Conservation (phyloP, 2,329 filamentous ascomycete genomes). For the Botrytis squamosa region DNA sequence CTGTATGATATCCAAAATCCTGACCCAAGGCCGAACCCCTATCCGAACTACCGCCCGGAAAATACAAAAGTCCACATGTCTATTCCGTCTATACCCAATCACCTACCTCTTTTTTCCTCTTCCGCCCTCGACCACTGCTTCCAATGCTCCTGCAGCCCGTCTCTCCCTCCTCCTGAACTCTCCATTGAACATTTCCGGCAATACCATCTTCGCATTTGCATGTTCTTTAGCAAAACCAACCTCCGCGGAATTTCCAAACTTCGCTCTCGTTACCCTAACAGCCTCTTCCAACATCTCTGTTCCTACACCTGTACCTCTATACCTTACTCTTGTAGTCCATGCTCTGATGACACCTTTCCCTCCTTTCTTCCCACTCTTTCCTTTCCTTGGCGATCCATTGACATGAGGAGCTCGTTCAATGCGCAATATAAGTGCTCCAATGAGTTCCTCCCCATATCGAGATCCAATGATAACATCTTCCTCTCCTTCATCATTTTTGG, state of each 20-base stretch:
- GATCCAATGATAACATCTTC: conserved; percentile 64
- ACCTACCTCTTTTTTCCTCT: conserved; percentile 32
- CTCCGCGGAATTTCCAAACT: conserved; percentile 64
- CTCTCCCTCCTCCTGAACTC: conserved; percentile 59
- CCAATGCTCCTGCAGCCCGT: conserved; percentile 54
- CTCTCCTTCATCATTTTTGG: conserved; percentile 38
- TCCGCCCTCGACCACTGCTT: conserved; percentile 47
- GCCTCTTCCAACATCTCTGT: conserved; percentile 72
- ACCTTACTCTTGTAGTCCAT: conserved; percentile 73
- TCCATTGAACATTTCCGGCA: conserved; percentile 63
- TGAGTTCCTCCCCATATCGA: conserved; percentile 64
- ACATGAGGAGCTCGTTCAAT: conserved; percentile 49
- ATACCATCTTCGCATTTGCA: conserved; percentile 66
- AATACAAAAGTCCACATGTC: background rate
- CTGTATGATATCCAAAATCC: background rate
- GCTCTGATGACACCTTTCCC: conserved; percentile 72
- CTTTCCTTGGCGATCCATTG: conserved; percentile 29
- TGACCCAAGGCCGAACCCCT: background rate
- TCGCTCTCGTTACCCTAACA: conserved; percentile 64
- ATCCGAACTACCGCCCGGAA: background rate
- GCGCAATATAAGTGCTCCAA: conserved; percentile 69
- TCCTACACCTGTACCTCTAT: conserved; percentile 71
- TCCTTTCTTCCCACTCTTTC: conserved; percentile 45
- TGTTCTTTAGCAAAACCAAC: conserved; percentile 75
- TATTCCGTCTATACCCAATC: background rate